Base-by-base conservation (phyloP, 179 eudicot genomes). In the Silene vulgaris region DNA sequence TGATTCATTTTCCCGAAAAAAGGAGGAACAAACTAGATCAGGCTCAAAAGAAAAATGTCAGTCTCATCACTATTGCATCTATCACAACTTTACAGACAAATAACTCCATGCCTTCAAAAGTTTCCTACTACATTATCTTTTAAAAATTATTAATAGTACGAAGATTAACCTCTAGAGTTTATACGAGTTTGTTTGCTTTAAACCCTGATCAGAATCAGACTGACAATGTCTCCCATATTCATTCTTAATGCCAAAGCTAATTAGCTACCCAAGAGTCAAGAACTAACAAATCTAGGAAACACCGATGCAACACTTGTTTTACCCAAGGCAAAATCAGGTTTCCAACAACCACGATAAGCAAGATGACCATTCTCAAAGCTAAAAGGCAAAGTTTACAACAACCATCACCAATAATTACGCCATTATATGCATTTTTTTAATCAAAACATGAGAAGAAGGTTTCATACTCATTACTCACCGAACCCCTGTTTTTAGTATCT, bases 401-500 rank as follows among this genome's bases (percentile, higher is more conserved):
- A 57, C 62, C 16, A 29, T 17, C 43, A 19, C 56, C 17, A 16
- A 19, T 16, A 28, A 68, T 1, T 50, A 57, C 21, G 2, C 5
- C 11, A 23, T 29, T 2, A 45, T 30, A 23, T 28, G 26, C 5
- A 21, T 16, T 56, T 28, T 5, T 7, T 16, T 43, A 14, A 2
- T 60, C 1, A 72, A 35, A 8, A 21, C 17, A 9, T 26, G 12
- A 3, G 2, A 50, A 13, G 52, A 50, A 48, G n/a, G 17, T 8
- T 14, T 69, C 28, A 16, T 63, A 77, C 77, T 85, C 77, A 93
- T 97, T 63, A 77, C 77, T 85, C 77, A 93, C 98, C 96, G 90
- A 87, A 12, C 98, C 98, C 85, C 98, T 87, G 77, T 93, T 80
- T 85, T 91, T 93, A 35, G 73, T 84, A 85, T 93, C 97, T 81